Evolutionary conservation across 2,329 filamentous ascomycete genomes (phyloP).

Genomic region (Penicillium aurantiogriseum): DNA sequence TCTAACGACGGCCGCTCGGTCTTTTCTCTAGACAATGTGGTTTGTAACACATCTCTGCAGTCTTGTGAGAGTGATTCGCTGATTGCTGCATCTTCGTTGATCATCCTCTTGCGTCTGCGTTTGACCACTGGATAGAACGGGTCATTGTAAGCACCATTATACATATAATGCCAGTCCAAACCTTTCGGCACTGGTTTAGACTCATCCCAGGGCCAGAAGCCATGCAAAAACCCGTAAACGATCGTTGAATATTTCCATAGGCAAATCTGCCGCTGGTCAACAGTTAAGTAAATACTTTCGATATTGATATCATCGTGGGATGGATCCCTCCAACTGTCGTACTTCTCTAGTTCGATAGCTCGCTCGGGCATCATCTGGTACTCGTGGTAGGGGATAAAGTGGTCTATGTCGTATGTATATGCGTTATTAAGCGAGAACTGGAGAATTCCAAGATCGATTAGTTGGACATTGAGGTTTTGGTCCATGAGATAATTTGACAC

Average conservation of each 20-base stretch:
- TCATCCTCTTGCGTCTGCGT: conserved; percentile 23
- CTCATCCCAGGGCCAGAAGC: conserved; percentile 34
- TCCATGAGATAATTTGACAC: conserved; percentile 32
- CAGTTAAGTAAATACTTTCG: neutral
- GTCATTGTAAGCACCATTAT: neutral
- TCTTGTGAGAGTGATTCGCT: conserved; percentile 31
- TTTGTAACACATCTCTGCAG: conserved; percentile 30
- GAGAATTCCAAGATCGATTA: conserved; percentile 31
- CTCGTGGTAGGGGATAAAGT: conserved; percentile 25
- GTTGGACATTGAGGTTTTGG: conserved; percentile 26
- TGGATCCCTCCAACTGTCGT: neutral
- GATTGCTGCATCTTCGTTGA: conserved; percentile 29
- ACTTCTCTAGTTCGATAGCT: conserved; percentile 14
- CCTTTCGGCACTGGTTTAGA: conserved; percentile 9
- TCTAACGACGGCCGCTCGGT: conserved; percentile 23
- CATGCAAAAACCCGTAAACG: conserved; percentile 33
- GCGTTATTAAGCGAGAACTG: conserved; percentile 13
- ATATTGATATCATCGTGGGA: neutral
- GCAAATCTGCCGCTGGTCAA: conserved; percentile 20
- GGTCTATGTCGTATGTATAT: neutral
- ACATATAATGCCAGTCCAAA: conserved; percentile 1
- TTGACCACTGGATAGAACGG: neutral
- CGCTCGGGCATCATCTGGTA: conserved; percentile 30
- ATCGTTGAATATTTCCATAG: conserved; percentile 32
- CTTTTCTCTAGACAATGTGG: conserved; percentile 25